These are phyloP conservation scores for Heteromeles arbutifolia DNA, from an alignment of 306 rosid species.

Conservation along the genomic window DNA sequence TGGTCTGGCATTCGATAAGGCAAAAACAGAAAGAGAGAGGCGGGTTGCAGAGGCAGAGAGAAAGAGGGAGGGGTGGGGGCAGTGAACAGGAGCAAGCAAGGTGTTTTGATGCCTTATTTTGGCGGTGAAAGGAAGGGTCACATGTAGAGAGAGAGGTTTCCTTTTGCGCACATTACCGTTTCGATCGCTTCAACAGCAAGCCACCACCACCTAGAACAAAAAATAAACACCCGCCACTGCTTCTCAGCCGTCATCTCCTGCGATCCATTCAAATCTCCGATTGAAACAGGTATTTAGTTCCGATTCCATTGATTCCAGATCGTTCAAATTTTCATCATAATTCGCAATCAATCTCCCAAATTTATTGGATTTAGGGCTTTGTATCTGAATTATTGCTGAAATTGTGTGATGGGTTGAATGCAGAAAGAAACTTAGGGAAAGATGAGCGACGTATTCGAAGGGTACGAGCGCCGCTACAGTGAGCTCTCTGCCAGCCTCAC, in stretches of 20 bases:
- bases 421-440: conserved; percentile 16
- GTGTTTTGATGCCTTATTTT: no score
- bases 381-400: conserved; percentile 3
- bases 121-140: no score
- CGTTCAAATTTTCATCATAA: not conserved
- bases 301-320: not conserved
- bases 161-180: no score
- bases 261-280: conserved; percentile 16
- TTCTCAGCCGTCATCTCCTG: conserved; percentile 23
- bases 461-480: conserved; percentile 81
- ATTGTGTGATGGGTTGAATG: not conserved
- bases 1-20: no score
- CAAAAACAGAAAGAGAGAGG: no score
- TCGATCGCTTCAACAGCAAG: no score
- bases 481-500: conserved; percentile 72
- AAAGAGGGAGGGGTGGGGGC: no score
- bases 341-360: conserved; percentile 1
- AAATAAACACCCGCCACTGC: no score
- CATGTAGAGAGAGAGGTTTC: no score
- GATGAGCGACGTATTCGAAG: conserved; percentile 80
- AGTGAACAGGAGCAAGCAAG: no score
- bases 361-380: not conserved
- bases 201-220: no score
- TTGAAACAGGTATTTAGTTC: conserved; percentile 12
- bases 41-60: no score